A percentile compares a stretch with the other conserved stretches of the same genome.
These are phyloP conservation scores for Cetraspora pellucida DNA, from an alignment of 192 early-diverging fungal species.

Conservation along the genomic window DNA sequence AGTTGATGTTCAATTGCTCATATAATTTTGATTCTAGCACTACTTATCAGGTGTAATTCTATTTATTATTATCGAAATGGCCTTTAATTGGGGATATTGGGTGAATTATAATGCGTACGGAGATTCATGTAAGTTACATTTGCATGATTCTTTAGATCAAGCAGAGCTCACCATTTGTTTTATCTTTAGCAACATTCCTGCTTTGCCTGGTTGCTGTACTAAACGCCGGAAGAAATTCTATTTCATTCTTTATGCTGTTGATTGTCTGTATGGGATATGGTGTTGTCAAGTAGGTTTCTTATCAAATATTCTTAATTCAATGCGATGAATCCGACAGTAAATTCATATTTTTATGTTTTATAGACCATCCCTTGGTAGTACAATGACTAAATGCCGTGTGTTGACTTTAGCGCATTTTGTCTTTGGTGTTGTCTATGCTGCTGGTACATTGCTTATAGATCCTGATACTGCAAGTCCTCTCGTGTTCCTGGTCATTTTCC, in stretches of 20 bases:
- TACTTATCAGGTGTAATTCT: conserved; percentile 86
- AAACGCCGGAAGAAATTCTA: conserved; percentile 86
- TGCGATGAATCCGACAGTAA: no score
- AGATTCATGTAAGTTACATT: conserved; percentile 50
- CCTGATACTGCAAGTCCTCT: conserved; percentile 70
- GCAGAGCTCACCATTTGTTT: background rate
- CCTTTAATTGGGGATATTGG: conserved; percentile 87
- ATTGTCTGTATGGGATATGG: conserved; percentile 96
- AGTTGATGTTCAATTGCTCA: no score
- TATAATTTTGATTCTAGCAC: conserved; percentile 45
- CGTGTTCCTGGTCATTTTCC: conserved; percentile 80
- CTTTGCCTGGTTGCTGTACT: conserved; percentile 77
- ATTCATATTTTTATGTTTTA: background rate
- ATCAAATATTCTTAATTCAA: no score
- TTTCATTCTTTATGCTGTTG: conserved; percentile 96
- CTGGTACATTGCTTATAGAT: conserved; percentile 73
- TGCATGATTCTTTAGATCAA: no score
- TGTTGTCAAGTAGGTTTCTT: conserved; percentile 77
- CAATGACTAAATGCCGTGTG: conserved; percentile 84
- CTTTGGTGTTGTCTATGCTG: conserved; percentile 87
- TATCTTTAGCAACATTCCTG: conserved; percentile 56
- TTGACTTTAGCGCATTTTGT: conserved; percentile 83
- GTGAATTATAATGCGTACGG: conserved; percentile 67
- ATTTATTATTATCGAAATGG: conserved; percentile 89
- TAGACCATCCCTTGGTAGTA: conserved; percentile 86